Conservation (phyloP, 768 basidiomycete genomes). For the Suillus fuscotomentosus region DNA sequence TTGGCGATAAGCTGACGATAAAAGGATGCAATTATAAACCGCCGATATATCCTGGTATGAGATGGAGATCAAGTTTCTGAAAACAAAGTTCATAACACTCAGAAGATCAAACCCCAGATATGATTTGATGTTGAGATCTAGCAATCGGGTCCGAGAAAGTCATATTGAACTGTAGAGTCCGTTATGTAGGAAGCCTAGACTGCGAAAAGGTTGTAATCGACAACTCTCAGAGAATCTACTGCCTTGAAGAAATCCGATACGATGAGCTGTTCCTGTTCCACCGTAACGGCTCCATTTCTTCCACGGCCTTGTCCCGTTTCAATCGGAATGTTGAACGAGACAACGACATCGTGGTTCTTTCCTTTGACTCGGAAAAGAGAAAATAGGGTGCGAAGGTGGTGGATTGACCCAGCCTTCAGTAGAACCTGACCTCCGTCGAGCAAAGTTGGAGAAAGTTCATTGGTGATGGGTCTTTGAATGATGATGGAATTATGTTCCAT, state of each 20-base stretch:
- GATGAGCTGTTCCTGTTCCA: slow-evolving; percentile 29
- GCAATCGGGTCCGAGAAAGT: slow-evolving; percentile 1
- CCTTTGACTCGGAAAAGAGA: slow-evolving; percentile 76
- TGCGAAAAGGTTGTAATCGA: slow-evolving; percentile 70
- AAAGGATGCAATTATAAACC: background rate
- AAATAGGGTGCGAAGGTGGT: slow-evolving; percentile 41
- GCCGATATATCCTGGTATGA: background rate
- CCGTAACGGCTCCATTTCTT: slow-evolving; percentile 35
- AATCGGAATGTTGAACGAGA: slow-evolving; percentile 80
- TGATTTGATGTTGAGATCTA: background rate
- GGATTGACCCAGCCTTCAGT: slow-evolving; percentile 64
- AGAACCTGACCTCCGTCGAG: slow-evolving; percentile 72
- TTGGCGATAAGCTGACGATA: background rate
- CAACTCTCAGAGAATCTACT: slow-evolving; percentile 58
- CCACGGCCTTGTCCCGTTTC: slow-evolving; percentile 37
- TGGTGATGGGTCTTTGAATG: slow-evolving; percentile 26
- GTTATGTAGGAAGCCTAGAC: background rate
- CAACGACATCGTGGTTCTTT: slow-evolving; percentile 78
- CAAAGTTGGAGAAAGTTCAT: slow-evolving; percentile 57
- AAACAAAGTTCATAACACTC: background rate
- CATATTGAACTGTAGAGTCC: background rate
- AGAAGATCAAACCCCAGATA: background rate
- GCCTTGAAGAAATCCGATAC: slow-evolving; percentile 52
- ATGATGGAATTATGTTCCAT: slow-evolving; percentile 7
- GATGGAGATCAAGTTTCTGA: background rate